Evolutionary conservation across 306 rosid genomes (phyloP), one percentile per base, ranked within the genome.

Genomic region (Macrotyloma uniflorum): DNA sequence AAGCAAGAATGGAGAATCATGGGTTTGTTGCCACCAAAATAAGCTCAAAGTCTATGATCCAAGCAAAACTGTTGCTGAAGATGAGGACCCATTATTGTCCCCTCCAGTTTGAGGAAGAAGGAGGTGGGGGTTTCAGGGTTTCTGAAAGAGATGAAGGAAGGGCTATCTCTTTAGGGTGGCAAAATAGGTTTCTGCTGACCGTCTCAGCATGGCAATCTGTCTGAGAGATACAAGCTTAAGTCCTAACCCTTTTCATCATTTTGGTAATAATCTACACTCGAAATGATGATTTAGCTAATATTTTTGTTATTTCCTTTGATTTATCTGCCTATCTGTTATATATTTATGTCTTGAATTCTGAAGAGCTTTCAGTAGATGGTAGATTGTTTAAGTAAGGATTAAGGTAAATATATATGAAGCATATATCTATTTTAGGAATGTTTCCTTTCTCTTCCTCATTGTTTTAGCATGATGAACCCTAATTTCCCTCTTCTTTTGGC

Each of bases 101-200:
- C 2, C 67, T 77, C 1, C 93, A 87, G 46, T 80, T 89, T 55
- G 91, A 89, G 18, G 93, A 78, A 42, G 96, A 87, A 4, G 80
- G 77, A 4, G 87, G 88, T 42, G 91, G 90, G 0, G 97, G 96
- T 32, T 93, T 93, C 81, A 86, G 84, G 84, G 90, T 90, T 49
- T 84, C 87, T 13, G 97, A 93, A 67, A 93, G 93, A 78, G 93
- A 89, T 30, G 96, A 89, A 51, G 92, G 91, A 63, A 85, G 70
- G 66, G 91, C 93, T 18, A 76, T 93, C 46, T 93, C 93, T 65
- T 70, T 93, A 26, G 92, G 93, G 24, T 93, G 97, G 97, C 96
- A 93, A 77, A 83, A 89, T 73, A 90, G 97, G 87, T 76, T 83
- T 85, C 82, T 93, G 59, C 90, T 89, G 6, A 89, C 93, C 0